Base-by-base conservation (phyloP, 2,329 filamentous ascomycete genomes). In the Pseudogymnoascus sp. region DNA sequence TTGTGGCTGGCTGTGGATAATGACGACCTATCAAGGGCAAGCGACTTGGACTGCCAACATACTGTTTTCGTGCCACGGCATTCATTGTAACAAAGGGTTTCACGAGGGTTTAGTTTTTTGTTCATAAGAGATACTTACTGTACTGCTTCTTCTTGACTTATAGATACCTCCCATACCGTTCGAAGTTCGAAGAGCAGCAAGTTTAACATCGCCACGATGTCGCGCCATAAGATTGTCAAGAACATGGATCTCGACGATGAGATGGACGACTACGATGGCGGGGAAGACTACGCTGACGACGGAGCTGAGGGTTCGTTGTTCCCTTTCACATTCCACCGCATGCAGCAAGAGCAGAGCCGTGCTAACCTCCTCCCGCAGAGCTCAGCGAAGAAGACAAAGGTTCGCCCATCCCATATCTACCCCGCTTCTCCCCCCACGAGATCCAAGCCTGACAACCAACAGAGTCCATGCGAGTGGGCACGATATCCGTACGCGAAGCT, bases 401-500 rank as follows among this genome's bases (percentile, higher is more conserved):
- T 73, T 61, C 31, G 19, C 42, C 44, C 3, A 9, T 23, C 10
- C 19, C 23, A 61, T 36, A 59, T 4, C 59, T 63, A 35, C 62
- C 35, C 28, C 47, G 28, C 62, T 44, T 62, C 38, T 50, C 23
- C 28, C 36, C 26, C 13, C 13, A 7, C 10, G 19, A 62, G 31
- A 13, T 26, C 63, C 28, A 15, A 35, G 13, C n/a, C 6, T 57
- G 28, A 57, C 50, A 28, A 57, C 50, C n/a, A 57, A 73, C 76
- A 72, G 80, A 82, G 67, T 78, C 83, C 66, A 83, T 96, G 82
- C 81, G 82, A 40, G 75, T 83, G 40, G 88, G 87, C 61, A 91
- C 87, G 0, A 78, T 81, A 40, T 81, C 87, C 67, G 88, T 96
- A 36, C 82, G 84, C 64, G 79, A 80, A 66, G 81, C 82, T 8